A percentile compares a stretch with the other conserved stretches of the same genome.
Evolutionary conservation across 805 yeast genomes (phyloP).

Genomic region (Brettanomyces naardenensis): DNA sequence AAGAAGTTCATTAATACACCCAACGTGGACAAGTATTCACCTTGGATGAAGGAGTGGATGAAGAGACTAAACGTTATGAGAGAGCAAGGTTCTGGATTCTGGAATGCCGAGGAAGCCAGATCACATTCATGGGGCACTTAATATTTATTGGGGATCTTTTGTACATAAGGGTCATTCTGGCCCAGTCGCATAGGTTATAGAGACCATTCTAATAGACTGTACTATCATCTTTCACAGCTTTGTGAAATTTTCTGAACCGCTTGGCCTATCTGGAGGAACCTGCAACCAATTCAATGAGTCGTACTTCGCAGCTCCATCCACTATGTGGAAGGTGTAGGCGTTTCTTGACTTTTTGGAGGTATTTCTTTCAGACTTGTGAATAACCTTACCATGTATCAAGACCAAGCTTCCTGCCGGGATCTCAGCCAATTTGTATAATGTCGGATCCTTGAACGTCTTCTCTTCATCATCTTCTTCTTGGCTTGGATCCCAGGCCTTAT

Average conservation of each 20-base stretch:
- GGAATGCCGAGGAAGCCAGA: conserved; percentile 8
- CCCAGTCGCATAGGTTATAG: too few species aligned
- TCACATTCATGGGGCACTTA: neutral
- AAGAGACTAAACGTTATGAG: conserved; percentile 16
- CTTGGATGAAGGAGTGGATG: conserved; percentile 15
- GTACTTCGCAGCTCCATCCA: conserved; percentile 57
- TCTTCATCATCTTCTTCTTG: conserved; percentile 18
- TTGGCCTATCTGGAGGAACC: conserved; percentile 45
- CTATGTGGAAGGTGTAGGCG: conserved; percentile 75
- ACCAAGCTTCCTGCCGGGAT: conserved; percentile 70
- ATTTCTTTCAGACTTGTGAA: conserved; percentile 66
- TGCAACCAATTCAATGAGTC: conserved; percentile 72
- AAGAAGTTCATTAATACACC: conserved; percentile 13
- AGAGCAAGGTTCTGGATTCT: conserved; percentile 16
- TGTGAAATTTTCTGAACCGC: conserved; percentile 55
- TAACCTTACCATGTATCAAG: conserved; percentile 60
- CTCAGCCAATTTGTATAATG: conserved; percentile 40
- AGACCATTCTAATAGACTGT: too few species aligned
- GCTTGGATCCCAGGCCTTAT: conserved; percentile 13
- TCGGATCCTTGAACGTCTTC: conserved; percentile 24
- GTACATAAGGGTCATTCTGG: too few species aligned
- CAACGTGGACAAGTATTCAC: conserved; percentile 6
- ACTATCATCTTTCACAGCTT: too few species aligned
- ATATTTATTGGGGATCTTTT: too few species aligned
- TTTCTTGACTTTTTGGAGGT: conserved; percentile 47